These are phyloP conservation scores for Eremomyces bilateralis DNA, from an alignment of 495 filamentous ascomycete species.

Conservation along the genomic window DNA sequence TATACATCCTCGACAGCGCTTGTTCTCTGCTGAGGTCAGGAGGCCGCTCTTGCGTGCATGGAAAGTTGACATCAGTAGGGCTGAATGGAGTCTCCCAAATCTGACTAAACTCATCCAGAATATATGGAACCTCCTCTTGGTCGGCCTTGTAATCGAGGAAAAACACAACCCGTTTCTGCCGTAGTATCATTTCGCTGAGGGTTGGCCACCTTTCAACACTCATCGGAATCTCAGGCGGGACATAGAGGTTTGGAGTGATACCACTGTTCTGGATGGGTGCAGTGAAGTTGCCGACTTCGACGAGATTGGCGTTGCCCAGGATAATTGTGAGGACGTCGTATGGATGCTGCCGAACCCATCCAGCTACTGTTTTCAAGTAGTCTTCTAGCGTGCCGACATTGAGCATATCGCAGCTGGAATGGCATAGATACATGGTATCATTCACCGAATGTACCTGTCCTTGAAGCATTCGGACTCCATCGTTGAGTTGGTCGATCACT, in stretches of 20 bases:
- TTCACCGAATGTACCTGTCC: slow-evolving; percentile 58
- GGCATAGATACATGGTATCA: slow-evolving; percentile 39
- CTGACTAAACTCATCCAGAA: slow-evolving; percentile 44
- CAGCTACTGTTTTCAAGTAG: slow-evolving; percentile 44
- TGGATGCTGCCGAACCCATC: slow-evolving; percentile 56
- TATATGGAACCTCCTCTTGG: slow-evolving; percentile 45
- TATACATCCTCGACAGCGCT: slow-evolving; percentile 45
- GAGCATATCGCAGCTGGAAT: slow-evolving; percentile 59
- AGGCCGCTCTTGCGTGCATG: slow-evolving; percentile 36
- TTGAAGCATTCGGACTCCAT: slow-evolving; percentile 78
- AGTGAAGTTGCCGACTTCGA: slow-evolving; percentile 35
- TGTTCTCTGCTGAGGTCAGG: slow-evolving; percentile 31
- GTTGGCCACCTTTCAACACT: slow-evolving; percentile 64
- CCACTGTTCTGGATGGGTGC: slow-evolving; percentile 42
- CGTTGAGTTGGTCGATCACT: slow-evolving; percentile 58
- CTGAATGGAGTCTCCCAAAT: slow-evolving; percentile 48
- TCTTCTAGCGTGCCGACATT: slow-evolving; percentile 56
- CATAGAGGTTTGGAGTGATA: slow-evolving; percentile 46
- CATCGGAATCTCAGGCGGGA: slow-evolving; percentile 47
- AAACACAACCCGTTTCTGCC: slow-evolving; percentile 37
- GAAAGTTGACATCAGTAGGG: slow-evolving; percentile 34
- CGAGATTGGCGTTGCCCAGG: slow-evolving; percentile 61
- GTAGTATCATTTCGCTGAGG: slow-evolving; percentile 53
- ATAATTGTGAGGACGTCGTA: slow-evolving; percentile 86
- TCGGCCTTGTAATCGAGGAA: slow-evolving; percentile 76